Evolutionary conservation across 331 rosid species (phyloP).

Genomic region (Erythrophleum ivorense): DNA sequence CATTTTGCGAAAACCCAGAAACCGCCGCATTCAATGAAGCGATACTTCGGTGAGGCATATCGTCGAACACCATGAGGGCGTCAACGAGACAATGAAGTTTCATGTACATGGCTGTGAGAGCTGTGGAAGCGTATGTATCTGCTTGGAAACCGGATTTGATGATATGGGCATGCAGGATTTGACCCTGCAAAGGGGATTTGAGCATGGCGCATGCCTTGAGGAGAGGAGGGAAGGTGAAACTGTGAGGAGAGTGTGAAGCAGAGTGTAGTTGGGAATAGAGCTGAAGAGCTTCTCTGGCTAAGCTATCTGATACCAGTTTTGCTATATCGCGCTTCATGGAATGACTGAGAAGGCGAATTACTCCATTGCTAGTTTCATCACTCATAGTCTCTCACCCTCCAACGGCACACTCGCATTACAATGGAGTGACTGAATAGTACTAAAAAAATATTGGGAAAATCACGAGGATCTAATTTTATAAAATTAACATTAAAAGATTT

Average conservation of each 20-base stretch:
- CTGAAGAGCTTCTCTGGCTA: slow-evolving; percentile 60
- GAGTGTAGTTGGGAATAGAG: slow-evolving; percentile 48
- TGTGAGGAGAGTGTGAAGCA: slow-evolving; percentile 46
- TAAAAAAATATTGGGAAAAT: too few species aligned
- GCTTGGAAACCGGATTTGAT: slow-evolving; percentile 63
- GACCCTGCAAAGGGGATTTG: slow-evolving; percentile 39
- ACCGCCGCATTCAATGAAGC: slow-evolving; percentile 59
- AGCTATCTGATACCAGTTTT: slow-evolving; percentile 60
- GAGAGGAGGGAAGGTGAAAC: slow-evolving; percentile 74
- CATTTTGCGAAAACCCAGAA: slow-evolving; percentile 60
- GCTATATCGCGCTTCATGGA: slow-evolving; percentile 56
- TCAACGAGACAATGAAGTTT: slow-evolving; percentile 34
- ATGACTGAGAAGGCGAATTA: background rate
- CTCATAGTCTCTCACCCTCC: background rate
- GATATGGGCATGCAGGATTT: slow-evolving; percentile 62
- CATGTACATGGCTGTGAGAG: slow-evolving; percentile 54
- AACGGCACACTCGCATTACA: too few species aligned
- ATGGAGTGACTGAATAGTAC: too few species aligned
- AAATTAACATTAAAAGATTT: too few species aligned
- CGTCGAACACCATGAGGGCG: slow-evolving; percentile 63
- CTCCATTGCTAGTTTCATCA: background rate
- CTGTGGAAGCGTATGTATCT: slow-evolving; percentile 58
- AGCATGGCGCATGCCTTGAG: slow-evolving; percentile 77
- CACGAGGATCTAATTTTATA: too few species aligned
- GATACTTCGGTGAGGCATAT: slow-evolving; percentile 61